Percentiles rank a stretch among this genome's conserved stretches.
Conservation (phyloP, 139 green algal species). For the Nannochloris sp. region DNA sequence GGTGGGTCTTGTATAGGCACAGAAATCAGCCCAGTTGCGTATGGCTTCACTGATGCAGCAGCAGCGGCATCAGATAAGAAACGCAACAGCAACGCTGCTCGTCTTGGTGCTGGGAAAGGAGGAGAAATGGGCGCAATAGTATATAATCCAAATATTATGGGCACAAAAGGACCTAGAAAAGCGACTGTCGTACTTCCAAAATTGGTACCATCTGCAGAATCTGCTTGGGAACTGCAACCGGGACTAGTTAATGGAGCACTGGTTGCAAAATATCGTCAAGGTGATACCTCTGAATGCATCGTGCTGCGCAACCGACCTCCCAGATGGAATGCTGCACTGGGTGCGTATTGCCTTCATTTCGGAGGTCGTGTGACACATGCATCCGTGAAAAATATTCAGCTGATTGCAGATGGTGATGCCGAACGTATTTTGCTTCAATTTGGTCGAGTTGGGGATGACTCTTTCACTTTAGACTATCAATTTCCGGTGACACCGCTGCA, state of each 20-base stretch:
- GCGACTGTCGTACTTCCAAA: constrained; percentile 73
- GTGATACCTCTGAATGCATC: constrained; percentile 7
- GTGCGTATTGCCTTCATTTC: constrained; percentile 97
- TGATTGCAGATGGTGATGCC: constrained; percentile 61
- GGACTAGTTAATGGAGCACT: constrained; percentile 6
- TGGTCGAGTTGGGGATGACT: constrained; percentile 78
- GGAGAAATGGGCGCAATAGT: constrained; percentile 65
- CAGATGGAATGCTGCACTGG: constrained; percentile 84
- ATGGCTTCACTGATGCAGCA: neutral
- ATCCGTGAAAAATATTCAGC: constrained; percentile 99
- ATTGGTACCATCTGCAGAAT: constrained; percentile 16
- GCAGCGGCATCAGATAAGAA: neutral
- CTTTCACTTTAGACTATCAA: constrained; percentile 92
- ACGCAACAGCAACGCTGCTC: neutral
- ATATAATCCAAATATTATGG: constrained; percentile 91
- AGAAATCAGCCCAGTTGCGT: neutral
- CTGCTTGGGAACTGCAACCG: neutral
- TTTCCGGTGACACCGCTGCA: constrained; percentile 68
- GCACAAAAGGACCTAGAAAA: constrained; percentile 83
- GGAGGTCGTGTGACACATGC: constrained; percentile 90
- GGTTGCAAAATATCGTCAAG: constrained; percentile 21
- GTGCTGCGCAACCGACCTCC: constrained; percentile 86
- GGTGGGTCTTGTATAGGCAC: neutral
- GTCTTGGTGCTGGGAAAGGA: constrained; percentile 5
- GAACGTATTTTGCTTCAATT: constrained; percentile 76